Base-by-base conservation (phyloP, 768 basidiomycete species). In the Lactarius vividus region DNA sequence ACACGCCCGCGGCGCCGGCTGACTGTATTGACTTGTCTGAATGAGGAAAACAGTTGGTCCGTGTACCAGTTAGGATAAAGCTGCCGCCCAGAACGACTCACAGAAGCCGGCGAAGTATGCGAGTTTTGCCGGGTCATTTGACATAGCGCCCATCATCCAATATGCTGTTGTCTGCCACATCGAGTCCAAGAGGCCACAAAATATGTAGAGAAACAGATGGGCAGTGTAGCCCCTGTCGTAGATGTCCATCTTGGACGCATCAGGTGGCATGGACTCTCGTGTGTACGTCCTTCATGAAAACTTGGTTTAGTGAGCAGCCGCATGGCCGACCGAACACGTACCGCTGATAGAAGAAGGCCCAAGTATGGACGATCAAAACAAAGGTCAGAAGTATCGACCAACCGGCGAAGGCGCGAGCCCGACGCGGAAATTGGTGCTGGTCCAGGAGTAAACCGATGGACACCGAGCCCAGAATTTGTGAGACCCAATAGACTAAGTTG, bases 141-240 rank as follows among this genome's bases (percentile, higher is more conserved):
- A 90, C 87, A 94, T 90, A 15, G 89, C 88, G 46, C 91, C 91
- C 84, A 91, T 88, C 70, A 90, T 79, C 89, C 89, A 91, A 74
- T 92, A 91, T 6, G 87, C 85, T 0, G 85, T 85, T 1, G 89
- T 92, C 74, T 94, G 92, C 89, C 91, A 94, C 84, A 91, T 88
- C 1, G 91, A 81, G 68, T 94, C 92, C 65, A 92, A 80, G 13
- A 93, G 72, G 31, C 91, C 89, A 67, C 85, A 89, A 75, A 87
- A 84, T 68, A 90, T 83, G 75, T 87, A 92, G 6, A 93, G 75
- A 76, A 82, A 82, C 7, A 87, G 77, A 59, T 81, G 81, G 53
- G 79, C 83, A 11, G 81, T 75, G 72, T 89, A 94, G 1, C 75
- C 76, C 1, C 75, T 67, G 69, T 87, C 84, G 61, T 73, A 76